Evolutionary conservation across 2,329 filamentous ascomycete genomes (phyloP).

Genomic region (Furcasterigmium sp.): DNA sequence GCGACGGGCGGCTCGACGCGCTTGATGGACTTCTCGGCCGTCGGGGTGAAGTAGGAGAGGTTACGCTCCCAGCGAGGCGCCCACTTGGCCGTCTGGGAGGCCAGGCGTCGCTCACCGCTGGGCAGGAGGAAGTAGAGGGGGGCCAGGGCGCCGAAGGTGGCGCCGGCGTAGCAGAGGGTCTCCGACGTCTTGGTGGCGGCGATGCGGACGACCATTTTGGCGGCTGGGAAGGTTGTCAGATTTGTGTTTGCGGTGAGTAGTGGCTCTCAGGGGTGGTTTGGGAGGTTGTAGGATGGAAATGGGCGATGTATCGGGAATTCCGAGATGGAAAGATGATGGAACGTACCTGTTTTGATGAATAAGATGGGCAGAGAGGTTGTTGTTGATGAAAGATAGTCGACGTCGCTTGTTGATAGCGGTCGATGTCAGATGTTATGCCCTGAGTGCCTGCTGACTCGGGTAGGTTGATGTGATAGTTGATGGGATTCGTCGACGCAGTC

Average conservation of each 20-base stretch:
- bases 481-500: neutral
- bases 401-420: neutral
- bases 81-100: slow-evolving; percentile 51
- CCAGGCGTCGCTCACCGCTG: slow-evolving; percentile 48
- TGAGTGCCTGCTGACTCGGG: neutral
- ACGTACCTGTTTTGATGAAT: slow-evolving; percentile 1
- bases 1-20: slow-evolving; percentile 46
- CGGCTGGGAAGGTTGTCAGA: slow-evolving; percentile 7
- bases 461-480: slow-evolving; percentile 3
- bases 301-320: neutral
- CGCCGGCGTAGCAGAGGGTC: slow-evolving; percentile 47
- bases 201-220: slow-evolving; percentile 37
- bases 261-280: neutral
- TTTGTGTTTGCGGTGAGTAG: too few relatives aligned
- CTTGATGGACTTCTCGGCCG: slow-evolving; percentile 40
- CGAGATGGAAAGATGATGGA: neutral
- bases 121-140: slow-evolving; percentile 54
- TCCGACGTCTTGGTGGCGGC: slow-evolving; percentile 43
- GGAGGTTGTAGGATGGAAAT: neutral
- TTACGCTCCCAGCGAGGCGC: slow-evolving; percentile 56
- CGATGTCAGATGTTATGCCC: neutral
- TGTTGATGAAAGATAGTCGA: neutral
- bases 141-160: slow-evolving; percentile 47
- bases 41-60: slow-evolving; percentile 46
- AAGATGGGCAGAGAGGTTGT: neutral